A percentile compares a stretch with the other conserved stretches of the same genome.
phyloP scores from a whole-genome alignment of 495 filamentous ascomycete species.

The Margaritispora aquatica region DNA sequence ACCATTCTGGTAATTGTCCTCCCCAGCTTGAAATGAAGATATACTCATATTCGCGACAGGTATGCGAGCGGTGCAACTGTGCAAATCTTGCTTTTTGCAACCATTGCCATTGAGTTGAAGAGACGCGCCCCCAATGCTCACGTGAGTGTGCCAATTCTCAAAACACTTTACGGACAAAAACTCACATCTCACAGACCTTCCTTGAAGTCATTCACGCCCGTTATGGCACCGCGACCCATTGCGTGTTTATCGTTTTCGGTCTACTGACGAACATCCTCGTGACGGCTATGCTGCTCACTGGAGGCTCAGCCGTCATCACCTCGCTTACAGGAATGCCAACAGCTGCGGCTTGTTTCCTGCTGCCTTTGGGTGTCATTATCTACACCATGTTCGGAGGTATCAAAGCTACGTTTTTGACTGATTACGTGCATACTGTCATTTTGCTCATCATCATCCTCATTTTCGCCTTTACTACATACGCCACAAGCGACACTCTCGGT shows the following conservation, averaged over 20 bases:
- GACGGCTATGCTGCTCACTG: constrained; percentile 89
- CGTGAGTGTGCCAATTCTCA: constrained; percentile 13
- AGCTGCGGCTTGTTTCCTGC: constrained; percentile 83
- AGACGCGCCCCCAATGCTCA: constrained; percentile 80
- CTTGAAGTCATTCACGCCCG: constrained; percentile 65
- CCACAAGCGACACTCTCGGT: constrained; percentile 67
- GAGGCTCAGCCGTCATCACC: constrained; percentile 80
- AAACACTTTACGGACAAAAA: background rate
- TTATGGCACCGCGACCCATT: constrained; percentile 26
- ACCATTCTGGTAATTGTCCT: constrained; percentile 63
- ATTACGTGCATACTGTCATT: constrained; percentile 71
- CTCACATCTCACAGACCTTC: constrained; percentile 47
- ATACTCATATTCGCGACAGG: background rate
- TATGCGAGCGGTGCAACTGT: constrained; percentile 64
- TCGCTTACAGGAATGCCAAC: constrained; percentile 79
- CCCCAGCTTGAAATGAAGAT: background rate
- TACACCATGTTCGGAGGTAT: constrained; percentile 78
- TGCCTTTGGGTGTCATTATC: constrained; percentile 77
- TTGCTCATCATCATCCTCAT: constrained; percentile 85
- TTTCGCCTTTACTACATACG: constrained; percentile 83
- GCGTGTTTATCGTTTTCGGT: constrained; percentile 73
- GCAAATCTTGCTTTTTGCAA: constrained; percentile 85
- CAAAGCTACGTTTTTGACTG: constrained; percentile 40
- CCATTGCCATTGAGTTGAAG: constrained; percentile 84
- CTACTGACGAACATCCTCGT: constrained; percentile 80